Percentiles rank a stretch among this genome's conserved stretches.
These are phyloP conservation scores for Incumbomyces lentus DNA, from an alignment of 2,329 filamentous ascomycete species.

Conservation along the genomic window DNA sequence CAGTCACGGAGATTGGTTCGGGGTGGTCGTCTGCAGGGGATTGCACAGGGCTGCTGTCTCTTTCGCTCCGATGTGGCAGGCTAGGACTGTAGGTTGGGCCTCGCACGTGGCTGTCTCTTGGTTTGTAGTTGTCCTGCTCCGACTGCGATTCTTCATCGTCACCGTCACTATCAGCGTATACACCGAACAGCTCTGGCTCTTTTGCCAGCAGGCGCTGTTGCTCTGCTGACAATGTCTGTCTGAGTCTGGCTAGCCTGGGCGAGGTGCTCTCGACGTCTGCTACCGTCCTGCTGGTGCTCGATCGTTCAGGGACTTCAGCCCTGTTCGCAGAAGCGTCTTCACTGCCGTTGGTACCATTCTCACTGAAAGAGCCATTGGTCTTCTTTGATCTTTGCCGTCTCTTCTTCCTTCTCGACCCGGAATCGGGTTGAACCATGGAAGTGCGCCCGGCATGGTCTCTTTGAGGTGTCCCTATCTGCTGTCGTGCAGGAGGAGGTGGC, in stretches of 20 bases:
- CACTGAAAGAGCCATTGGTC: conserved; percentile 2
- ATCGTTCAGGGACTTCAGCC: not conserved
- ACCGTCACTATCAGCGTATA: conserved; percentile 11
- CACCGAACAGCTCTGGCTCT: conserved; percentile 18
- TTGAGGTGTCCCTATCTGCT: not conserved
- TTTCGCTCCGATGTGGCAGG: not conserved
- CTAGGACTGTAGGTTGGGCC: not conserved
- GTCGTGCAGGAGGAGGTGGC: too few relatives aligned
- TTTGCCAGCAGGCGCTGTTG: conserved; percentile 10
- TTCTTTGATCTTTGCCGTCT: not conserved
- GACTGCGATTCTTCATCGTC: not conserved
- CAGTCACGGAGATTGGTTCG: too few relatives aligned
- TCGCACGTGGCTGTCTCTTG: not conserved
- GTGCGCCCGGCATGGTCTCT: not conserved
- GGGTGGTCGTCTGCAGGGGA: too few relatives aligned
- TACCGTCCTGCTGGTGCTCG: not conserved
- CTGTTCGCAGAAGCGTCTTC: not conserved
- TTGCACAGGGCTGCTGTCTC: not conserved
- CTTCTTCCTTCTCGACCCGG: conserved; percentile 5
- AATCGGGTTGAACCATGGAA: not conserved
- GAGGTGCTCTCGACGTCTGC: not conserved
- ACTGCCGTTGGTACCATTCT: conserved; percentile 1
- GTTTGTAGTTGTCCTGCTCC: not conserved
- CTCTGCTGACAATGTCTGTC: not conserved
- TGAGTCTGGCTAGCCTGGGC: not conserved